Percentiles rank a stretch among this genome's conserved stretches.
Evolutionary conservation across 2,329 filamentous ascomycete species (phyloP).

Genomic region (Neobulgaria alba): DNA sequence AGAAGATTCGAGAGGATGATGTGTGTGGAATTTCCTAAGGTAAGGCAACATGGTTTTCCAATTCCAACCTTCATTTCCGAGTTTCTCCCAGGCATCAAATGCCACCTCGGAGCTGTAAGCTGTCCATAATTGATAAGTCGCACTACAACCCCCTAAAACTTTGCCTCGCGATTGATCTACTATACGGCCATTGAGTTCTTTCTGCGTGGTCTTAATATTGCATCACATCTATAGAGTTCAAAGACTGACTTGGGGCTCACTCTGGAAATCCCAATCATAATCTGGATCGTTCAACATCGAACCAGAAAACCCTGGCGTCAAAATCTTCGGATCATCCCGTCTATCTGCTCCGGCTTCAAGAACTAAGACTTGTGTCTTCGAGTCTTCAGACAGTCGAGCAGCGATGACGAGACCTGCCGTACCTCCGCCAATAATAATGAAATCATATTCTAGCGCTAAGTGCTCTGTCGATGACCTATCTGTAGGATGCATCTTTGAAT

Average conservation of each 20-base stretch:
- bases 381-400: constrained; percentile 42
- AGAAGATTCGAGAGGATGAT: not conserved
- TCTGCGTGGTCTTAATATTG: constrained; percentile 1
- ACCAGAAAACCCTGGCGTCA: constrained; percentile 30
- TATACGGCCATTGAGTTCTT: constrained; percentile 13
- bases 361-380: constrained; percentile 37
- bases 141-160: constrained; percentile 29
- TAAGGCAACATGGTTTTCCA: constrained; percentile 22
- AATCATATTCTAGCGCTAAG: not conserved
- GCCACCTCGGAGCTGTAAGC: constrained; percentile 5
- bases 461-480: not conserved
- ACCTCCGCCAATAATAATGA: constrained; percentile 28
- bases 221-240: constrained; percentile 8
- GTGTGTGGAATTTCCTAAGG: constrained; percentile 8
- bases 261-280: constrained; percentile 32
- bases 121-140: constrained; percentile 24
- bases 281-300: constrained; percentile 28
- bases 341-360: constrained; percentile 38
- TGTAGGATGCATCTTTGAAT: too few species aligned
- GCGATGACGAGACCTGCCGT: constrained; percentile 42
- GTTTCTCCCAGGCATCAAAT: constrained; percentile 30
- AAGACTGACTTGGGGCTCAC: constrained; percentile 28
- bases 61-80: constrained; percentile 35
- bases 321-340: constrained; percentile 28
- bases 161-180: constrained; percentile 26